These are phyloP conservation scores for Debaryomyces maramus DNA, from an alignment of 805 yeast genomes.

Conservation along the genomic window DNA sequence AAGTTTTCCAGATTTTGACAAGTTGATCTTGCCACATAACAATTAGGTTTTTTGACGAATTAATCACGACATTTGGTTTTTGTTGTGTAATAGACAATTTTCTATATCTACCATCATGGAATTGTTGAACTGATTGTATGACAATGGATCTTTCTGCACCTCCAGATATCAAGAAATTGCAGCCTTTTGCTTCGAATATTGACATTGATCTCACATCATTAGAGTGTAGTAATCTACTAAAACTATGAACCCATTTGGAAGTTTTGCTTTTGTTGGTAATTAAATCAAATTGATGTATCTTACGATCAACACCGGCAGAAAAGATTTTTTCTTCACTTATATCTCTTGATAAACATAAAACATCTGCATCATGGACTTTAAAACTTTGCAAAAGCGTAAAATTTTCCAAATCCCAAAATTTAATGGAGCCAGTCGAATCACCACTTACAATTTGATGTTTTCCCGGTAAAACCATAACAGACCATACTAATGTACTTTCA, in stretches of 20 bases:
- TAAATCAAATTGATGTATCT: slow-evolving; percentile 69
- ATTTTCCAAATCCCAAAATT: slow-evolving; percentile 85
- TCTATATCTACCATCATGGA: slow-evolving; percentile 68
- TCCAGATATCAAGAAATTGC: slow-evolving; percentile 72
- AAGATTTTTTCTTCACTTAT: slow-evolving; percentile 62
- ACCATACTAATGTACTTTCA: slow-evolving; percentile 92
- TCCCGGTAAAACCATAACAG: slow-evolving; percentile 61
- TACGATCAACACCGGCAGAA: slow-evolving; percentile 92
- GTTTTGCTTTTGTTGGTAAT: slow-evolving; percentile 31
- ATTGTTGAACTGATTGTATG: slow-evolving; percentile 63
- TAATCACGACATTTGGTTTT: slow-evolving; percentile 50
- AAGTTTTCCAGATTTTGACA: slow-evolving; percentile 76
- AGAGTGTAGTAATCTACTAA: slow-evolving; percentile 79
- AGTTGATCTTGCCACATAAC: slow-evolving; percentile 81
- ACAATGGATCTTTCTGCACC: slow-evolving; percentile 77
- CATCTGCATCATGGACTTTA: slow-evolving; percentile 88
- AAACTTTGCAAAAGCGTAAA: slow-evolving; percentile 79
- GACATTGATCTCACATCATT: slow-evolving; percentile 81
- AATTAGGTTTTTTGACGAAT: slow-evolving; percentile 50
- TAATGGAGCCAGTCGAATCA: slow-evolving; percentile 92
- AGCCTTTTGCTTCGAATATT: slow-evolving; percentile 64
- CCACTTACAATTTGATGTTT: slow-evolving; percentile 85
- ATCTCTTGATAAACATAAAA: slow-evolving; percentile 68
- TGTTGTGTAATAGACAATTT: slow-evolving; percentile 68
- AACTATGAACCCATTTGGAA: slow-evolving; percentile 71